Evolutionary conservation across 768 basidiomycete species (phyloP).

Genomic region (Clathrus columnatus): DNA sequence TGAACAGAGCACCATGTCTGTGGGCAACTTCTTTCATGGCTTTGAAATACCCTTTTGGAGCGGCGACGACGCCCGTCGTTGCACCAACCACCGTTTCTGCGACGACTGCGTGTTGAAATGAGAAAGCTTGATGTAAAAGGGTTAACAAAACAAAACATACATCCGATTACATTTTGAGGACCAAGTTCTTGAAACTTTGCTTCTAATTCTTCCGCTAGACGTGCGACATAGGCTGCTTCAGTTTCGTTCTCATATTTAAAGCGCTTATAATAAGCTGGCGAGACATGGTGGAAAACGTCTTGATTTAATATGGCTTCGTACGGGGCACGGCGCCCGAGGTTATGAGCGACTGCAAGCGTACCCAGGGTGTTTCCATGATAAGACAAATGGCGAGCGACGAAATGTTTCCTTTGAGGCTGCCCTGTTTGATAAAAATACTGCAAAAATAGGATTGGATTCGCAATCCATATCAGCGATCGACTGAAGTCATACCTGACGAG

Average conservation of each 20-base stretch:
- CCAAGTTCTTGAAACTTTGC: constrained; percentile 79
- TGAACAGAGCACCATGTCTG: constrained; percentile 44
- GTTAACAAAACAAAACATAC: constrained; percentile 33
- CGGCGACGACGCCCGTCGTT: constrained; percentile 63
- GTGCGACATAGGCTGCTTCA: constrained; percentile 70
- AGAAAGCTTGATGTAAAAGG: neutral
- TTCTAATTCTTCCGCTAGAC: constrained; percentile 73
- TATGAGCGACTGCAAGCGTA: constrained; percentile 58
- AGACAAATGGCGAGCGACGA: constrained; percentile 68
- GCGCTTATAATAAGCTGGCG: constrained; percentile 80
- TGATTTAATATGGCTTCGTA: constrained; percentile 59
- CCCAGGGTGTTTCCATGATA: constrained; percentile 81
- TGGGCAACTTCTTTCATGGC: constrained; percentile 74
- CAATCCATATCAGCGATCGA: neutral
- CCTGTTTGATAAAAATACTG: constrained; percentile 66
- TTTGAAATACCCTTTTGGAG: constrained; percentile 79
- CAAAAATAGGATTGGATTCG: constrained; percentile 1
- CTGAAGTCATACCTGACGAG: constrained; percentile 50
- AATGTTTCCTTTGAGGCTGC: constrained; percentile 64
- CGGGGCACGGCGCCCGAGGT: constrained; percentile 58
- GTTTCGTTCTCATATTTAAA: constrained; percentile 62
- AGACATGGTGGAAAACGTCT: constrained; percentile 72
- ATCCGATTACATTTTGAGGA: constrained; percentile 73
- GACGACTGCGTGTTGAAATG: constrained; percentile 41
- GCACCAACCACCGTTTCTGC: constrained; percentile 87